Percentiles rank a stretch among this genome's conserved stretches.
phyloP scores from a whole-genome alignment of 2,329 filamentous ascomycete genomes.

The Pseudogymnoascus sp. region DNA sequence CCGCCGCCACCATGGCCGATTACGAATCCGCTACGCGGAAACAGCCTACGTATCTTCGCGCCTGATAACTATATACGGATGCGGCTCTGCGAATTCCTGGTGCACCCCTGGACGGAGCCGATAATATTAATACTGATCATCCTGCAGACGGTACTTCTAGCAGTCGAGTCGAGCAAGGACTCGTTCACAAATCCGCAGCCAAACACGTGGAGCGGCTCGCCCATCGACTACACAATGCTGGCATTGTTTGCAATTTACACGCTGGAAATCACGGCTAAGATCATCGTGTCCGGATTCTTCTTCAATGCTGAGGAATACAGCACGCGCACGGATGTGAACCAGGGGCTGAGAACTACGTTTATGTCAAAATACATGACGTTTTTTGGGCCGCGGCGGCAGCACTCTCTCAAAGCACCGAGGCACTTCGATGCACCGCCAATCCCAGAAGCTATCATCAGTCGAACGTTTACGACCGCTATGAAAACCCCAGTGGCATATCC shows the following conservation, averaged over 20 bases:
- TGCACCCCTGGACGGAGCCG: constrained; percentile 81
- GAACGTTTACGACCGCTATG: constrained; percentile 68
- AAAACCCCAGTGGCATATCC: constrained; percentile 41
- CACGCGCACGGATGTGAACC: constrained; percentile 66
- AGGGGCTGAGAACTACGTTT: constrained; percentile 66
- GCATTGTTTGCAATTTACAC: constrained; percentile 85
- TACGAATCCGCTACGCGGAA: constrained; percentile 78
- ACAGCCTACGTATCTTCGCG: constrained; percentile 75
- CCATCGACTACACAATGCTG: constrained; percentile 50
- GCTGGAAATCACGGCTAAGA: constrained; percentile 70
- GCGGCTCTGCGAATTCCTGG: constrained; percentile 71
- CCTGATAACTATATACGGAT: constrained; percentile 68
- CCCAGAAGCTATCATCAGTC: constrained; percentile 53
- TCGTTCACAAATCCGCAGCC: constrained; percentile 58
- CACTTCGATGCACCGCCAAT: constrained; percentile 22
- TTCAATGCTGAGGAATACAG: constrained; percentile 88
- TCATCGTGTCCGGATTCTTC: constrained; percentile 88
- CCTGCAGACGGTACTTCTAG: constrained; percentile 78
- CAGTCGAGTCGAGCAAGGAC: constrained; percentile 69
- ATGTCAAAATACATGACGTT: constrained; percentile 68
- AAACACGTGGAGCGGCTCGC: constrained; percentile 53
- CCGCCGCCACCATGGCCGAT: constrained; percentile 27
- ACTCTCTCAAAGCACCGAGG: constrained; percentile 21
- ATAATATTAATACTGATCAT: constrained; percentile 81
- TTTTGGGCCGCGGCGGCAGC: constrained; percentile 71